phyloP scores from a whole-genome alignment of 352 stramenopile species.

The Thalassiosira mediterranea region DNA sequence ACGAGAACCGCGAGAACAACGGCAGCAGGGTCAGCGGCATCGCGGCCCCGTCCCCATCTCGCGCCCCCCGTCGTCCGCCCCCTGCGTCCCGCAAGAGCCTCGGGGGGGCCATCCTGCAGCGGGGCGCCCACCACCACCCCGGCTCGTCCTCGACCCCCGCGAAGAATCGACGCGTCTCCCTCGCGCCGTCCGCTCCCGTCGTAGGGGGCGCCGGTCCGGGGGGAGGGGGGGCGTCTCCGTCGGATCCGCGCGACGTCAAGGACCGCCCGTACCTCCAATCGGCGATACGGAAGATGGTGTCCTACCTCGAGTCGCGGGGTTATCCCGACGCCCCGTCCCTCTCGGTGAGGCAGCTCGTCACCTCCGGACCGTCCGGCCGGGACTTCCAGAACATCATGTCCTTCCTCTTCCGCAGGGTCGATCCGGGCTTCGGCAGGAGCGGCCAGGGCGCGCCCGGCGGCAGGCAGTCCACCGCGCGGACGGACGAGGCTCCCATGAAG shows the following conservation, averaged over 20 bases:
- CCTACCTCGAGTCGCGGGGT: constrained; percentile 90
- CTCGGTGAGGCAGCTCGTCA: constrained; percentile 88
- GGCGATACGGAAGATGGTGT: constrained; percentile 91
- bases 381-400: constrained; percentile 97
- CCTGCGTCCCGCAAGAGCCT: constrained; percentile 22
- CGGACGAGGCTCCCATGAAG: constrained; percentile 66
- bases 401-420: constrained; percentile 94
- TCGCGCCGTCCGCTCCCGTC: constrained; percentile 14
- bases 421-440: constrained; percentile 86
- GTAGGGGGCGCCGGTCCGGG: neutral
- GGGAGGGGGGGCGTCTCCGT: neutral
- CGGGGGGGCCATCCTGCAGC: constrained; percentile 8
- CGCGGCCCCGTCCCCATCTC: constrained; percentile 12
- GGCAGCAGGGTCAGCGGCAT: constrained; percentile 5
- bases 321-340: constrained; percentile 91
- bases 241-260: constrained; percentile 69
- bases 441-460: neutral
- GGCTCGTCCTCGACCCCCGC: constrained; percentile 9
- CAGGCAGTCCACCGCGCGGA: constrained; percentile 10
- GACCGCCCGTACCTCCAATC: constrained; percentile 92
- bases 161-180: constrained; percentile 41
- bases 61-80: neutral
- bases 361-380: constrained; percentile 91
- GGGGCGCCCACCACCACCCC: neutral
- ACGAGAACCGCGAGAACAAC: constrained; percentile 24